Evolutionary conservation across 2,329 filamentous ascomycete species (phyloP), one percentile per base, ranked within the genome.

Genomic region (Ascochyta clinopodiicola): DNA sequence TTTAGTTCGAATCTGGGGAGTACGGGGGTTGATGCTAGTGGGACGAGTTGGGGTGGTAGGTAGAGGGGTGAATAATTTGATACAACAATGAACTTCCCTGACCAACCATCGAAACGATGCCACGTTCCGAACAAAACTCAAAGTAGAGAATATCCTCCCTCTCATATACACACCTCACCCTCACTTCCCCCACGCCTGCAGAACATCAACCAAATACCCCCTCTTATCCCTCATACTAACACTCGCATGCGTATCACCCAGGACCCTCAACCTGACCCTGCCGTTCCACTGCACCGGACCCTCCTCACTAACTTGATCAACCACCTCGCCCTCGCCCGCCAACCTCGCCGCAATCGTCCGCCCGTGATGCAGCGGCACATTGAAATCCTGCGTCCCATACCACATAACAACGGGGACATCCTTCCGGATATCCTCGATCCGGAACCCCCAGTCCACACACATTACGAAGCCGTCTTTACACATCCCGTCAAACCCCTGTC

Each of bases 1-100:
- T 74, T 77, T 49, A 80, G 78, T 55, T 79, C 78, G 27, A 81
- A 81, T 57, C 54, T 81, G 25, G 79, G 78, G 4, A 72, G 64
- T 48, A 73, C 70, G 9, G 75, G 75, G 9, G 61, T 74, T 45
- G 73, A 73, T 1, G 64, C 61, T n/a, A 66, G 62, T 12, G 71
- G 72, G 3, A 62, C 68, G 25, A 74, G 69, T 42, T 74, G 73
- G 69, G 71, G 72, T 39, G 74, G 72, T 15, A 65, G 47, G 22
- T 57, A 52, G 43, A 29, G 9, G 17, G 2, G 17, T 17, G 17
- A n/a, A n/a, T n/a, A n/a, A n/a, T n/a, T 17, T 2, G 17, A 17
- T 17, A 17, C 17, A 17, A 2, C 17, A 17, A 17, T 17, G 17
- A 17, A 17, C 17, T 17, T 17, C 17, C 17, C 17, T 17, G 17